phyloP scores from a whole-genome alignment of 495 filamentous ascomycete genomes.

The Aspergillus carlsbadensis region DNA sequence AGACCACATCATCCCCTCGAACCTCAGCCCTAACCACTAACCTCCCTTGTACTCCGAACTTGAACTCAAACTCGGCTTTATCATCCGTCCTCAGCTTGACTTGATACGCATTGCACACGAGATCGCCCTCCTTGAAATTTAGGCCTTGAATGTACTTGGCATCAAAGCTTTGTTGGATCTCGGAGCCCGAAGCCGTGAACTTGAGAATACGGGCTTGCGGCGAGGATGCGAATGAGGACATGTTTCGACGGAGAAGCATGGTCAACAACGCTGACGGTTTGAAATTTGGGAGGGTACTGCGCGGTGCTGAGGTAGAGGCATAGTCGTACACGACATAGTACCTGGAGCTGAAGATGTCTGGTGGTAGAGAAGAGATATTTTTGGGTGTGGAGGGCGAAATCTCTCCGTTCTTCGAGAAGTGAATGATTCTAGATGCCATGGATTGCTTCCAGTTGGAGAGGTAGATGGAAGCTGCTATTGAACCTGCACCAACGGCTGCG shows the following conservation, averaged over 20 bases:
- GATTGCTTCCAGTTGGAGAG: background rate
- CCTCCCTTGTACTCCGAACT: constrained; percentile 27
- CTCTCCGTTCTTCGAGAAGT: constrained; percentile 3
- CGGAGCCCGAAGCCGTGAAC: constrained; percentile 5
- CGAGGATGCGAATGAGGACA: constrained; percentile 31
- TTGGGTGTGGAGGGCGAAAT: constrained; percentile 2
- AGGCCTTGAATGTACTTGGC: constrained; percentile 24
- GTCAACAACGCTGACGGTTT: constrained; percentile 23
- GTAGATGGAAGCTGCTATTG: constrained; percentile 5
- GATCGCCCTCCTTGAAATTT: constrained; percentile 32
- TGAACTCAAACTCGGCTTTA: constrained; percentile 37
- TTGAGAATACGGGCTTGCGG: constrained; percentile 31
- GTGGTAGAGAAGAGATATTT: constrained; percentile 27
- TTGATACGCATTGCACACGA: constrained; percentile 35
- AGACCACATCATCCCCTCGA: constrained; percentile 22
- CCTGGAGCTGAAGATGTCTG: constrained; percentile 17
- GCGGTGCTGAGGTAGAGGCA: constrained; percentile 22
- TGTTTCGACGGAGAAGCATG: constrained; percentile 34
- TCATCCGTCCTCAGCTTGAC: constrained; percentile 23
- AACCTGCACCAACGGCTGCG: background rate
- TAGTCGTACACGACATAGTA: constrained; percentile 28
- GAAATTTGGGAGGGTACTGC: constrained; percentile 20
- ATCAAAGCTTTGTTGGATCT: constrained; percentile 22
- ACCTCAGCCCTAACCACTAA: constrained; percentile 28
- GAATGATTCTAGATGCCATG: background rate